A percentile compares a stretch with the other conserved stretches of the same genome.
These are phyloP conservation scores for Gynostemma pentaphyllum DNA, from an alignment of 306 rosid species.

Conservation along the genomic window DNA sequence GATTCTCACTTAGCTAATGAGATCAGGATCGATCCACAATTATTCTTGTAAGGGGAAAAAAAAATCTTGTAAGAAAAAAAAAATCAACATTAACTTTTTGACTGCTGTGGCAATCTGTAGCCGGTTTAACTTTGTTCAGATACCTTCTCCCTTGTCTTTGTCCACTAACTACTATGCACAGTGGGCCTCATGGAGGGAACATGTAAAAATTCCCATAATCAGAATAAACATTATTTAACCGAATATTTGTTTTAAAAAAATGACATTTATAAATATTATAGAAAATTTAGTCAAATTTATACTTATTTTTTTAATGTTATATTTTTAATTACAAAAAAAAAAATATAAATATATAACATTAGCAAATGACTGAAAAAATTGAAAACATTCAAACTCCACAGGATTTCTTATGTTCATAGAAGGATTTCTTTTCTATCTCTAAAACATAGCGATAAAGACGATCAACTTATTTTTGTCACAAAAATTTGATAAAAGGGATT, in stretches of 20 bases:
- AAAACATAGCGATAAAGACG: background rate
- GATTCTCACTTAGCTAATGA: background rate
- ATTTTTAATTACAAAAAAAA: too few relatives aligned
- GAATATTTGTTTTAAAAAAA: too few relatives aligned
- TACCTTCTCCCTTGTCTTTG: background rate
- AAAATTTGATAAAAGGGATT: background rate
- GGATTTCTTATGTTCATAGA: background rate
- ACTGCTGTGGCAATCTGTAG: background rate
- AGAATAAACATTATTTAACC: background rate
- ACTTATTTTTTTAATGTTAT: too few relatives aligned
- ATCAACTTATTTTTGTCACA: constrained; percentile 36
- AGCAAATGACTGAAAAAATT: too few relatives aligned
- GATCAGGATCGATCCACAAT: background rate
- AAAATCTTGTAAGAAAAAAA: background rate
- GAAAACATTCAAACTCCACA: too few relatives aligned
- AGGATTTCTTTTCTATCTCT: background rate
- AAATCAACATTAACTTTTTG: background rate
- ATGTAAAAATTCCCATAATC: background rate
- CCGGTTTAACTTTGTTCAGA: background rate
- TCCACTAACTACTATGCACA: too few relatives aligned
- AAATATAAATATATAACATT: too few relatives aligned
- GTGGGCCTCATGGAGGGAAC: too few relatives aligned
- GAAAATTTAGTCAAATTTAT: too few relatives aligned
- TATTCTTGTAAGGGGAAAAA: background rate
- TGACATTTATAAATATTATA: too few relatives aligned